These are phyloP conservation scores for Pulveroboletus sp. DNA, from an alignment of 768 basidiomycete genomes.

Conservation along the genomic window DNA sequence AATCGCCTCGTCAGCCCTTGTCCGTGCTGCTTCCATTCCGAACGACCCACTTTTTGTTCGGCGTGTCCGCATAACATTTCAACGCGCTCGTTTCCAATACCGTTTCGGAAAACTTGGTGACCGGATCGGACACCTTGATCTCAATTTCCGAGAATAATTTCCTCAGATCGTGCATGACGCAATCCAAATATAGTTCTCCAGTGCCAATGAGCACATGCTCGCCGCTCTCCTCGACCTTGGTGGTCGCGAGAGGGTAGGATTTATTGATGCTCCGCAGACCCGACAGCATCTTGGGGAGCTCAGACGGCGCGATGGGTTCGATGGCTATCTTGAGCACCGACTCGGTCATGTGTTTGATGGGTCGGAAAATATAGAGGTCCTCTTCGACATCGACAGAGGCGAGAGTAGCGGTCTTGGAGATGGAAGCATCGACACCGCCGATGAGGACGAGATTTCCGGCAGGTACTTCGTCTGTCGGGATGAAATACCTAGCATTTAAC, in stretches of 20 bases:
- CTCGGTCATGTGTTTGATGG: constrained; percentile 94
- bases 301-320: constrained; percentile 95
- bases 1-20: constrained; percentile 11
- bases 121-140: constrained; percentile 99
- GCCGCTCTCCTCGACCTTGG: constrained; percentile 97
- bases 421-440: constrained; percentile 89
- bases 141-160: constrained; percentile 95
- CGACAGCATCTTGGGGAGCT: constrained; percentile 97
- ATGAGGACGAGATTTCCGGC: constrained; percentile 93
- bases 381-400: constrained; percentile 70
- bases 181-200: constrained; percentile 95
- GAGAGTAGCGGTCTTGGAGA: constrained; percentile 92
- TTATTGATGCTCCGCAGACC: constrained; percentile 97
- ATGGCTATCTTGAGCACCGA: constrained; percentile 98
- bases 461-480: constrained; percentile 82
- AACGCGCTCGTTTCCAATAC: constrained; percentile 96
- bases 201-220: constrained; percentile 97
- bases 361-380: constrained; percentile 91
- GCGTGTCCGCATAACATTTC: constrained; percentile 99
- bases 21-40: constrained; percentile 7
- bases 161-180: constrained; percentile 93
- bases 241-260: constrained; percentile 89
- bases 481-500: constrained; percentile 63
- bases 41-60: constrained; percentile 87
- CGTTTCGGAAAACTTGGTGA: constrained; percentile 97